These are phyloP conservation scores for Euphorbia tirucalli DNA, from an alignment of 345 rosid species.

Conservation along the genomic window DNA sequence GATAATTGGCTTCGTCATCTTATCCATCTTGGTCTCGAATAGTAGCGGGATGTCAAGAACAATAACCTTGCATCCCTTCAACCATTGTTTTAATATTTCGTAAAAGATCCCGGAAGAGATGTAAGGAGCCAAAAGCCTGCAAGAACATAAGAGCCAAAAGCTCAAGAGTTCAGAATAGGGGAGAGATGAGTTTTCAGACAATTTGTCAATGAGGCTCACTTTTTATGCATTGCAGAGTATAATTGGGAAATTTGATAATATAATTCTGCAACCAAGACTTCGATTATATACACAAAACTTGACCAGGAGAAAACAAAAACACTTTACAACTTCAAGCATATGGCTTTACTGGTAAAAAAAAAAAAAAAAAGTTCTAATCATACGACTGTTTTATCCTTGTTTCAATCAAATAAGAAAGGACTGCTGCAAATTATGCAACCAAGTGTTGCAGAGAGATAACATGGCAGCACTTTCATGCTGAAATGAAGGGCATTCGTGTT, in stretches of 20 bases:
- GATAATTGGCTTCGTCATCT: conserved; percentile 75
- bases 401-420: too few species aligned
- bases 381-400: too few species aligned
- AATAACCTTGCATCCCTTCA: conserved; percentile 60
- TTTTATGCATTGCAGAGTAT: not conserved
- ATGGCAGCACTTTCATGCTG: too few species aligned
- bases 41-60: conserved; percentile 80
- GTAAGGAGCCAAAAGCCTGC: conserved; percentile 71
- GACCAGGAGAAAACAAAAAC: too few species aligned
- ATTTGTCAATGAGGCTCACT: not conserved
- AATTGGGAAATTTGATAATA: not conserved
- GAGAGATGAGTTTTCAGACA: not conserved
- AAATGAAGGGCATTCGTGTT: too few species aligned
- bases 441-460: too few species aligned
- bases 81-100: conserved; percentile 71
- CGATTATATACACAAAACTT: not conserved
- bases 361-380: too few species aligned
- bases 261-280: not conserved
- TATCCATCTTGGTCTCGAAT: conserved; percentile 82
- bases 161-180: not conserved
- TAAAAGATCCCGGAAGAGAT: conserved; percentile 70
- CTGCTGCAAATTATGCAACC: too few species aligned
- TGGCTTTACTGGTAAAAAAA: too few species aligned
- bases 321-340: too few species aligned
- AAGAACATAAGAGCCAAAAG: conserved; percentile 15